Base-by-base conservation (phyloP, 2,329 filamentous ascomycete genomes). In the Mycogone perniciosa region DNA sequence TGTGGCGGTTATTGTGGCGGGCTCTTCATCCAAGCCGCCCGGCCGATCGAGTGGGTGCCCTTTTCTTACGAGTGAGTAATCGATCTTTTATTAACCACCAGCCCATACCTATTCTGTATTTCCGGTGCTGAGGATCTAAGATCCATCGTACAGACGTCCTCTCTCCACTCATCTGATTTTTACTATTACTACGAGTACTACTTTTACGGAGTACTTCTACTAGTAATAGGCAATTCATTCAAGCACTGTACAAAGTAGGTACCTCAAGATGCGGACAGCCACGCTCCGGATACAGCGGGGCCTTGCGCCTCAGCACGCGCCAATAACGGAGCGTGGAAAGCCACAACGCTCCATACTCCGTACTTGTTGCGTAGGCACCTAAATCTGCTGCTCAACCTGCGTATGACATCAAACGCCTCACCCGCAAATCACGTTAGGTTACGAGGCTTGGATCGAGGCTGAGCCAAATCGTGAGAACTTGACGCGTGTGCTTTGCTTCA, bases 371-470 rank as follows among this genome's bases (percentile, higher is more conserved):
- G 34, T 31, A 37, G 33, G 29, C 31, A 33, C 44, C 30, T 30
- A 30, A 8, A 6, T 40, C 37, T 8, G 11, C 34, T 42, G 4
- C 39, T 9, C 13, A 26, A 42, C 39, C n/a, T 42, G 26, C 39
- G 38, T 39, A 52, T 53, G 51, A 53, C 51, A 52, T 44, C 48
- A 48, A 52, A 26, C 35, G 35, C 42, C 45, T 37, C 20, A 38
- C 46, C 27, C 37, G 13, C 34, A 38, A 31, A 37, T 39, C 38
- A 51, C 50, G 43, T 46, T 43, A 45, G 30, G 35, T 27, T 4
- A 37, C 11, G 51, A 51, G 53, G 57, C 54, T 56, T 59, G 54
- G 48, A 54, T 58, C 48, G 54, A 56, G 57, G 59, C 59, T 61
- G 54, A 57, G 58, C 54, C 43, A 41, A 41, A 49, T 51, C 54